phyloP scores from a whole-genome alignment of 1,139 yeast genomes.

The Debaryomycetaceae sp. region DNA sequence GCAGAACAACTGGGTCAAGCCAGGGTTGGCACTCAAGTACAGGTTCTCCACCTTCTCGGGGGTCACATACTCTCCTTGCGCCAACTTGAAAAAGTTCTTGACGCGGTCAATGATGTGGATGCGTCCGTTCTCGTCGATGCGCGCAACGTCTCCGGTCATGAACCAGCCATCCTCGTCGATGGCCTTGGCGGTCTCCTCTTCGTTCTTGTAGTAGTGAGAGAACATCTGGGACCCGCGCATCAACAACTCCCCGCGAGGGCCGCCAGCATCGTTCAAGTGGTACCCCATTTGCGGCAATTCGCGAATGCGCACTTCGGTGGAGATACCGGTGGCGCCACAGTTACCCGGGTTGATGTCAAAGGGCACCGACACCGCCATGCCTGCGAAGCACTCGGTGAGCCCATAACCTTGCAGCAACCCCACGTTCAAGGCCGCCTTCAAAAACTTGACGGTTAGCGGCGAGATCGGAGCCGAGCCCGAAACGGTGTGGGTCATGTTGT shows the following conservation, averaged over 20 bases:
- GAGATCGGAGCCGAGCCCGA: conserved; percentile 45
- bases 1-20: conserved; percentile 30
- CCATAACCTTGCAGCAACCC: conserved; percentile 46
- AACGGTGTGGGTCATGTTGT: conserved; percentile 21
- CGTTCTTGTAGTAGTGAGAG: conserved; percentile 32
- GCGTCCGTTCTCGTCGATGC: conserved; percentile 22
- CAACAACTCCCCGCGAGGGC: conserved; percentile 40
- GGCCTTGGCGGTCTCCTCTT: conserved; percentile 37
- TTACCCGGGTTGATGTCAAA: conserved; percentile 38
- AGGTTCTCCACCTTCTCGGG: conserved; percentile 41
- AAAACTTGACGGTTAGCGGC: conserved; percentile 35
- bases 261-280: conserved; percentile 24
- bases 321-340: conserved; percentile 33
- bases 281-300: conserved; percentile 40
- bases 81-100: conserved; percentile 40
- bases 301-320: conserved; percentile 32
- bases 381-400: conserved; percentile 44
- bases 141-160: conserved; percentile 38
- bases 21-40: conserved; percentile 30
- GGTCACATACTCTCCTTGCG: conserved; percentile 43
- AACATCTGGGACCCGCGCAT: conserved; percentile 40
- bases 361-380: conserved; percentile 26
- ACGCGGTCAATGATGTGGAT: conserved; percentile 38
- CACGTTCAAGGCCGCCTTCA: conserved; percentile 34
- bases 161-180: conserved; percentile 56